phyloP scores from a whole-genome alignment of 768 basidiomycete species.

The Lactarius hengduanensis region DNA sequence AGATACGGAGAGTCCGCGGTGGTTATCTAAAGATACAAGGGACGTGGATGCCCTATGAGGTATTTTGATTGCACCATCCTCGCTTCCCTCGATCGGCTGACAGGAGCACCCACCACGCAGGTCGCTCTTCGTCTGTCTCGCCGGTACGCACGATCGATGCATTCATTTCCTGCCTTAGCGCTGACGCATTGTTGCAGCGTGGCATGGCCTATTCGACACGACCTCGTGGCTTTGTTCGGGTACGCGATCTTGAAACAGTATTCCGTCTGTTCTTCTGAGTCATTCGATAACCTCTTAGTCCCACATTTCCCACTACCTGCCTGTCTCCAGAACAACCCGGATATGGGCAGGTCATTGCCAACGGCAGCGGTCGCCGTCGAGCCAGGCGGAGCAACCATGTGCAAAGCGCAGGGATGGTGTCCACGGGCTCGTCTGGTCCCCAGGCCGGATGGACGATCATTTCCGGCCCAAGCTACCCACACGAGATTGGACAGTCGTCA shows the following conservation, averaged over 20 bases:
- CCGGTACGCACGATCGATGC: slow-evolving; percentile 49
- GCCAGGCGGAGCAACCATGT: slow-evolving; percentile 24
- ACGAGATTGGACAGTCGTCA: slow-evolving; percentile 17
- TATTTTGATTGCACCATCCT: slow-evolving; percentile 35
- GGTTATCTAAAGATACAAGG: slow-evolving; percentile 92
- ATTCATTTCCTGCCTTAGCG: slow-evolving; percentile 1
- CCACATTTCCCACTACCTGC: slow-evolving; percentile 81
- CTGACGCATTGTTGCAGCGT: slow-evolving; percentile 50
- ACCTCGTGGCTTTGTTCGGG: slow-evolving; percentile 88
- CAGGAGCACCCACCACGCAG: slow-evolving; percentile 38
- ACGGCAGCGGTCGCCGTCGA: slow-evolving; percentile 25
- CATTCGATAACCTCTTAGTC: slow-evolving; percentile 43
- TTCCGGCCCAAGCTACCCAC: slow-evolving; percentile 25
- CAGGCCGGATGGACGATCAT: slow-evolving; percentile 30
- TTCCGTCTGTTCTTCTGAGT: slow-evolving; percentile 22
- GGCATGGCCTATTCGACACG: slow-evolving; percentile 84
- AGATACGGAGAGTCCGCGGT: slow-evolving; percentile 80
- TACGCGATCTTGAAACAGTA: slow-evolving; percentile 36
- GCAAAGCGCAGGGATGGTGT: slow-evolving; percentile 16
- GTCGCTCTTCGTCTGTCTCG: slow-evolving; percentile 77
- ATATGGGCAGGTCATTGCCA: slow-evolving; percentile 78
- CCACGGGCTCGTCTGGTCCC: slow-evolving; percentile 19
- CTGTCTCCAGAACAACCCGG: slow-evolving; percentile 83
- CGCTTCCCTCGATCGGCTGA: slow-evolving; percentile 17
- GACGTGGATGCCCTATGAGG: slow-evolving; percentile 93